Evolutionary conservation across 129 eudicot genomes (phyloP), one percentile per base, ranked within the genome.

Genomic region (Tagetes erecta): DNA sequence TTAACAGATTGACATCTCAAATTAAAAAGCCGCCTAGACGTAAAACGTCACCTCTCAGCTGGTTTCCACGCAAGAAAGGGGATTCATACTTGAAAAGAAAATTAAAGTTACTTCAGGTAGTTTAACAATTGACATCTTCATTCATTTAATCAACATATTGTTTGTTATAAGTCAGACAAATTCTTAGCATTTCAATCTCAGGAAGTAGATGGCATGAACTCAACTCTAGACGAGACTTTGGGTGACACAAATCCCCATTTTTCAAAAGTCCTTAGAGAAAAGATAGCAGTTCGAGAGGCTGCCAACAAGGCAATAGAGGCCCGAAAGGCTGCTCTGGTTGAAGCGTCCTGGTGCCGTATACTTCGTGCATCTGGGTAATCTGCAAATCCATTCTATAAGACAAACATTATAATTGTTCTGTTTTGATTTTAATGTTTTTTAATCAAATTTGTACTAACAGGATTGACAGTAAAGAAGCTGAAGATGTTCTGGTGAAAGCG

Each of bases 341-440:
- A 94, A 83, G 93, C 97, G 42, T 94, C 97, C n/a, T 94, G 98
- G 98, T 94, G 97, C 79, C 85, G 93, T 35, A 90, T 94, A 77
- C 98, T 90, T 80, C 65, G 64, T 53, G 93, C 98, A 51, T 92
- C 98, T 10, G 76, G 95, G 98, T 89, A 78, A 71, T 69, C 27
- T 33, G 10, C 37, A 12, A 46, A 27, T 67, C 42, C 40, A 31
- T 39, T 65, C 8, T 41, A 20, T 14, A 13, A 51, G 46, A 14
- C 12, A 57, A 74, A 44, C 58, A 69, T 35, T 38, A 8, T 31
- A 7, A 33, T 34, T 57, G 8, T 67, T 45, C 64, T 1, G 49
- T 67, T 45, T 70, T 1, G 49, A n/a, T 59, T 52, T 80, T 31
- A 11, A 6, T 35, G 5, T 55, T 27, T 8, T 45, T 31, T 64